Evolutionary conservation across 176 grass and related monocot genomes (phyloP).

Genomic region (Raddia guianensis): DNA sequence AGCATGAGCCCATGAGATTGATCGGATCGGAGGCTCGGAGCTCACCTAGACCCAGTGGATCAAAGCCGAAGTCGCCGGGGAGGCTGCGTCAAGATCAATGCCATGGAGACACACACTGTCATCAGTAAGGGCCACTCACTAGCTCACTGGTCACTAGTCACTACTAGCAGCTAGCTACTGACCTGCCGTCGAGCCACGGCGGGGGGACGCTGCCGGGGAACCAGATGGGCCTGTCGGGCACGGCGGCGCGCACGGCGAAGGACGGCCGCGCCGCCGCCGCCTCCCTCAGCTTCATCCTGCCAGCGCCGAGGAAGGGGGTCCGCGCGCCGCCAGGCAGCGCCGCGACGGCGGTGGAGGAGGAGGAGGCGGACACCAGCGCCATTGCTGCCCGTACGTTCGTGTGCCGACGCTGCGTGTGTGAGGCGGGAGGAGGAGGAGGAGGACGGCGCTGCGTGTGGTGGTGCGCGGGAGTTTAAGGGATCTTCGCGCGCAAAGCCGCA

Average conservation of each 20-base stretch:
- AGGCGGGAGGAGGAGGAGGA: constrained; percentile 66
- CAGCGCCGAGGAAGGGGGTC: constrained; percentile 61
- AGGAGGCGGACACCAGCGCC: constrained; percentile 74
- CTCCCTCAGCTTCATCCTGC: constrained; percentile 44
- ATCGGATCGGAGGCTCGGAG: neutral
- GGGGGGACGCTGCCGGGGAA: constrained; percentile 98
- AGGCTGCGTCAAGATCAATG: constrained; percentile 63
- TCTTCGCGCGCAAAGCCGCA: constrained; percentile 43
- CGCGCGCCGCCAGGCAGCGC: constrained; percentile 48
- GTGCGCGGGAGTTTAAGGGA: constrained; percentile 62
- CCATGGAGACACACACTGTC: neutral
- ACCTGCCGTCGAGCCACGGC: constrained; percentile 96
- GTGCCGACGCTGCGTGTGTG: neutral
- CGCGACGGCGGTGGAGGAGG: constrained; percentile 84
- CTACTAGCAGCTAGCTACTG: neutral
- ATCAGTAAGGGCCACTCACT: too few relatives aligned
- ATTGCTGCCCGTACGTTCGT: constrained; percentile 16
- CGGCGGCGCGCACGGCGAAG: constrained; percentile 64
- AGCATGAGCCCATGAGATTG: neutral
- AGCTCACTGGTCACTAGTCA: too few relatives aligned
- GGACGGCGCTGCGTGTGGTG: constrained; percentile 29
- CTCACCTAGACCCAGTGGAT: constrained; percentile 90
- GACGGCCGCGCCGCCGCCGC: constrained; percentile 42
- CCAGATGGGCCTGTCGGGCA: constrained; percentile 80
- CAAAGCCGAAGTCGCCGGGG: constrained; percentile 95